Evolutionary conservation across 2,329 filamentous ascomycete species (phyloP), one percentile per base, ranked within the genome.

Genomic region (Ophiostoma angusticollis): DNA sequence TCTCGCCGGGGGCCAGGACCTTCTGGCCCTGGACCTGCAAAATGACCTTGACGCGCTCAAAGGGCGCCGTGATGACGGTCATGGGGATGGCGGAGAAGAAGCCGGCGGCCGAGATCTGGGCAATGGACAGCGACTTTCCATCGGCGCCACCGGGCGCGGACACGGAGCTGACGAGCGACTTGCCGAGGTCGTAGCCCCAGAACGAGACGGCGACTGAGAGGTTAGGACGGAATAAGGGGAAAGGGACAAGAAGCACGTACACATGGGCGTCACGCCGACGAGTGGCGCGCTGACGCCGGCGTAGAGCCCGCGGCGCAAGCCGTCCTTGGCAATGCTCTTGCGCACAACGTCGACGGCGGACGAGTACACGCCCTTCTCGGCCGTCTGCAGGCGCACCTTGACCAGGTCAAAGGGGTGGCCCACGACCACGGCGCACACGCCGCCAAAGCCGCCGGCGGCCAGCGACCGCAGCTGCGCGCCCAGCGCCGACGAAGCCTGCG

Each of bases 41-140:
- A 47, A 98, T 86, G 40, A 98, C 89, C 65, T 98, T 98, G 52
- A 98, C 86, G 54, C 91, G 89, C 71, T 98, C 91, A 58, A 98
- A 96, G 45, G 91, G 91, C 5, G 91, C 91, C n/a, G 91, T 96
- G 65, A 98, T 95, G 61, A 84, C 64, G 4, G 91, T 98, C 85
- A 93, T 93, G 54, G 91, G 91, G 44, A 98, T 82, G 45, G 91
- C 91, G 55, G 84, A 93, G 74, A 98, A 93, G 75, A 95, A 95
- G 47, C 91, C 91, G 12, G 91, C 91, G 25, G 84, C 74, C 24
- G 84, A 91, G 62, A 93, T 78, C 61, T 98, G 91, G 31, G 69
- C 81, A 54, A 95, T 86, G 43, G 78, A 77, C 63, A 84, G 84
- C 37, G 73, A 67, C 59, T n/a, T n/a, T n/a, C 84, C 76, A 49